These are phyloP conservation scores for Fusarium stilboides DNA, from an alignment of 2,329 filamentous ascomycete genomes.

Conservation along the genomic window DNA sequence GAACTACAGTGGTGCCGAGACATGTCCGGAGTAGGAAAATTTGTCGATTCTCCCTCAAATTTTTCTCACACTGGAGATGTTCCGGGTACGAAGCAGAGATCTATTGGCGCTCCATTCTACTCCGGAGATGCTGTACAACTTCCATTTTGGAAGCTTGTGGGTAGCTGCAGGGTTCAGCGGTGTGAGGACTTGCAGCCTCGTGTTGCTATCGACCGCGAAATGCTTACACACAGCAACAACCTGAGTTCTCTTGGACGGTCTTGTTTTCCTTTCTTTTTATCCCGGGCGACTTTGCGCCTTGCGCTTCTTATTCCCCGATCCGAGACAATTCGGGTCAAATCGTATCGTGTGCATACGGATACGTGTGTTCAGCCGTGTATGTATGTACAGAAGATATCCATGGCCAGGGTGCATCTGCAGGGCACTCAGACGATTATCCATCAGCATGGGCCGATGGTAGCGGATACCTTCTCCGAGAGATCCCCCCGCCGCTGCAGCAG, in stretches of 20 bases:
- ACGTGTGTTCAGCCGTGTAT: slow-evolving; percentile 13
- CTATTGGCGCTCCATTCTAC: slow-evolving; percentile 24
- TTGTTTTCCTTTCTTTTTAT: background rate
- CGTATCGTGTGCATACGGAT: slow-evolving; percentile 33
- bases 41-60: slow-evolving; percentile 18
- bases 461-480: slow-evolving; percentile 38
- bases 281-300: background rate
- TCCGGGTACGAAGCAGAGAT: slow-evolving; percentile 13
- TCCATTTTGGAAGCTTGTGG: slow-evolving; percentile 33
- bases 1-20: slow-evolving; percentile 41
- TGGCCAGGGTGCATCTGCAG: slow-evolving; percentile 36
- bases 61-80: slow-evolving; percentile 13
- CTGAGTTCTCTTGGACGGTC: background rate
- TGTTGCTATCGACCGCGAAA: slow-evolving; percentile 16
- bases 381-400: slow-evolving; percentile 17
- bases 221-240: slow-evolving; percentile 5
- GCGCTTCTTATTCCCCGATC: background rate
- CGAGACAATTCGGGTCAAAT: slow-evolving; percentile 13
- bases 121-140: slow-evolving; percentile 30
- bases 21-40: slow-evolving; percentile 30
- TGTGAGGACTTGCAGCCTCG: slow-evolving; percentile 12
- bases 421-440: slow-evolving; percentile 48
- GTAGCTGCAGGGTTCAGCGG: slow-evolving; percentile 18
- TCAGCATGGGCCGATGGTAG: slow-evolving; percentile 46
- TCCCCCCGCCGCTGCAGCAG: slow-evolving; percentile 6